A percentile compares a stretch with the other conserved stretches of the same genome.
Evolutionary conservation across 495 filamentous ascomycete species (phyloP).

Genomic region (Collariella sp.): DNA sequence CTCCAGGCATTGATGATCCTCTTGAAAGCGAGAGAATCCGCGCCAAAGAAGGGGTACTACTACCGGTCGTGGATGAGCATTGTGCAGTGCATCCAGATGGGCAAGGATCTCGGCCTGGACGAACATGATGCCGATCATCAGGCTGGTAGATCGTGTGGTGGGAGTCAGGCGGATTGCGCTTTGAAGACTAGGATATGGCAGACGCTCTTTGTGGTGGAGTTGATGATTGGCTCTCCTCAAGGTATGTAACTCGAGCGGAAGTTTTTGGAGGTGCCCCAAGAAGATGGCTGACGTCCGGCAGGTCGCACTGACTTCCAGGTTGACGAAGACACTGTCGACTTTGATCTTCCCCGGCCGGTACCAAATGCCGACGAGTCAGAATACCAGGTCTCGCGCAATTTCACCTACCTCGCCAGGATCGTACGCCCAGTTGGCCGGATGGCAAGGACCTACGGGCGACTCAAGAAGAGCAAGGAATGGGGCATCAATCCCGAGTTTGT

Average conservation of each 20-base stretch:
- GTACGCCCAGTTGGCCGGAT: slow-evolving; percentile 73
- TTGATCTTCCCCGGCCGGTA: slow-evolving; percentile 53
- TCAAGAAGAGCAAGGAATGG: slow-evolving; percentile 85
- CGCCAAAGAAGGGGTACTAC: slow-evolving; percentile 91
- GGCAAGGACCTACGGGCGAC: slow-evolving; percentile 61
- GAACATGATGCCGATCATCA: slow-evolving; percentile 76
- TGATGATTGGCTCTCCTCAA: slow-evolving; percentile 94
- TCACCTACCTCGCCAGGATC: slow-evolving; percentile 66
- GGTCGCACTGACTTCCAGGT: slow-evolving; percentile 78
- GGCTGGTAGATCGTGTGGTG: slow-evolving; percentile 59
- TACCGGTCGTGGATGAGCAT: slow-evolving; percentile 98
- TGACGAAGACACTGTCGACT: slow-evolving; percentile 67
- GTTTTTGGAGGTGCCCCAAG: not conserved
- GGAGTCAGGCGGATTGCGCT: slow-evolving; percentile 63
- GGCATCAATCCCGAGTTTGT: slow-evolving; percentile 77
- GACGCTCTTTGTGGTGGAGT: slow-evolving; percentile 72
- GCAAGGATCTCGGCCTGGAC: slow-evolving; percentile 83
- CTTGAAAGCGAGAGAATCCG: slow-evolving; percentile 82
- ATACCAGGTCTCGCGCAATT: slow-evolving; percentile 69
- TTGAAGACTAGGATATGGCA: slow-evolving; percentile 89
- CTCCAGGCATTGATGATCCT: slow-evolving; percentile 85
- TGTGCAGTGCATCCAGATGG: slow-evolving; percentile 85
- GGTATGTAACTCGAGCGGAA: no score
- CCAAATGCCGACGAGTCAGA: slow-evolving; percentile 69
- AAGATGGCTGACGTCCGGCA: slow-evolving; percentile 23